Evolutionary conservation across 768 basidiomycete species (phyloP).

Genomic region (Kockovaella imperatae): DNA sequence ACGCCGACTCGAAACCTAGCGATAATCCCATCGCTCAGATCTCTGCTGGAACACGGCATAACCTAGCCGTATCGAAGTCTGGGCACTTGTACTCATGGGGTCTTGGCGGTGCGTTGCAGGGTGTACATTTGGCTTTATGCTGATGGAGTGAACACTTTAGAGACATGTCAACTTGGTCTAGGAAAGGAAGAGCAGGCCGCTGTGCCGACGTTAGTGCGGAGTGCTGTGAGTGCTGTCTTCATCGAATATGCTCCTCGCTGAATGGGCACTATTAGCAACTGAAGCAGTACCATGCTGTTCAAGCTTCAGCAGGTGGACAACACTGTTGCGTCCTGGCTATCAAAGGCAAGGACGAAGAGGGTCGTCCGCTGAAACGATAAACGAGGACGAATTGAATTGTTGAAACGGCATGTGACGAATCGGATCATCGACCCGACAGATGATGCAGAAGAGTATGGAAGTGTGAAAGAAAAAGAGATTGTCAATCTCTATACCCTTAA

Average conservation of each 20-base stretch:
- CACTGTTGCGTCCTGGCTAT: constrained; percentile 43
- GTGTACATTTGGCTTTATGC: background rate
- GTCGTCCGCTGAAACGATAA: no score
- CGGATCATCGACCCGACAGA: no score
- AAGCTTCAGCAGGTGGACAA: constrained; percentile 44
- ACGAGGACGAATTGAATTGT: no score
- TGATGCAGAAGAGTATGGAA: no score
- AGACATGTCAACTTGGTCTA: constrained; percentile 45
- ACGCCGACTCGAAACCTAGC: constrained; percentile 27
- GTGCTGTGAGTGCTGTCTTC: constrained; percentile 24
- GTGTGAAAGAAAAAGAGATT: no score
- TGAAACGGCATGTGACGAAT: no score
- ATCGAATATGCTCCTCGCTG: background rate
- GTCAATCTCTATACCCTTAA: no score
- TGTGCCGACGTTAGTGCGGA: constrained; percentile 42
- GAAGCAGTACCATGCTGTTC: constrained; percentile 28
- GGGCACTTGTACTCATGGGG: constrained; percentile 49
- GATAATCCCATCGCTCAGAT: constrained; percentile 45
- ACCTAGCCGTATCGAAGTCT: constrained; percentile 45
- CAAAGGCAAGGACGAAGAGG: no score
- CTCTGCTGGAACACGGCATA: constrained; percentile 46
- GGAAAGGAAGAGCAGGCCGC: constrained; percentile 43
- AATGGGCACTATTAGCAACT: constrained; percentile 8
- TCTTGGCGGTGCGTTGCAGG: constrained; percentile 43
- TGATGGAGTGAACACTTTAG: constrained; percentile 9